Evolutionary conservation across 2,329 filamentous ascomycete genomes (phyloP).

Genomic region (Byssoonygena ceratinophila): DNA sequence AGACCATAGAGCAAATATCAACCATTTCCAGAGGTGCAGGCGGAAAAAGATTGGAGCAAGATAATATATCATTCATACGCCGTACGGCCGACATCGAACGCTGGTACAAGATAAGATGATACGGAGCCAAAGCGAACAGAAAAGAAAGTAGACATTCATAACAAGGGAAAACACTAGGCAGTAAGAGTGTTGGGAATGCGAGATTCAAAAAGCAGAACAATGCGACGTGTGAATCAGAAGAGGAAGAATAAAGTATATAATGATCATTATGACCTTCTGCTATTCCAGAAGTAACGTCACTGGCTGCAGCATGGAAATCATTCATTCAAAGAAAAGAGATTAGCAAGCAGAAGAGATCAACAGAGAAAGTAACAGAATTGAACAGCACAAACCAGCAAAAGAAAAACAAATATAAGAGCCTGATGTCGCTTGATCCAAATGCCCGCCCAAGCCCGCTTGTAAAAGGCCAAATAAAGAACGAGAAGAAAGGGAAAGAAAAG

Average conservation of each 20-base stretch:
- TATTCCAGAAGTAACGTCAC: conserved; percentile 10
- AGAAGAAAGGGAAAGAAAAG: background rate
- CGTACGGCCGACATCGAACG: too few relatives aligned
- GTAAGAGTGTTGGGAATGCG: too few relatives aligned
- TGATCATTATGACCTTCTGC: conserved; percentile 16
- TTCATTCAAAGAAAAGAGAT: background rate
- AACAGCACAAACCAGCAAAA: background rate
- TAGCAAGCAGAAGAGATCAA: background rate
- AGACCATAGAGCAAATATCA: too few relatives aligned
- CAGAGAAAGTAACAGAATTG: background rate
- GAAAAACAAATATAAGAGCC: conserved; percentile 3
- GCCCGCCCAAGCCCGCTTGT: conserved; percentile 14
- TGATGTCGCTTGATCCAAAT: conserved; percentile 12
- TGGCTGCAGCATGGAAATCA: background rate
- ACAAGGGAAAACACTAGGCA: too few relatives aligned
- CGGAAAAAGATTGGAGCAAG: too few relatives aligned
- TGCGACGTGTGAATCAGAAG: conserved; percentile 17
- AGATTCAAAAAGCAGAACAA: too few relatives aligned
- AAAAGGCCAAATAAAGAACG: conserved; percentile 8
- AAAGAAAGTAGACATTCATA: too few relatives aligned
- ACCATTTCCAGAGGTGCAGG: too few relatives aligned
- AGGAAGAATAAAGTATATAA: conserved; percentile 14
- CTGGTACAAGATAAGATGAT: too few relatives aligned
- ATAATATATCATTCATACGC: too few relatives aligned
- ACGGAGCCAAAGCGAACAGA: too few relatives aligned